Evolutionary conservation across 495 filamentous ascomycete species (phyloP), one percentile per base, ranked within the genome.

Genomic region (Letharia lupina): DNA sequence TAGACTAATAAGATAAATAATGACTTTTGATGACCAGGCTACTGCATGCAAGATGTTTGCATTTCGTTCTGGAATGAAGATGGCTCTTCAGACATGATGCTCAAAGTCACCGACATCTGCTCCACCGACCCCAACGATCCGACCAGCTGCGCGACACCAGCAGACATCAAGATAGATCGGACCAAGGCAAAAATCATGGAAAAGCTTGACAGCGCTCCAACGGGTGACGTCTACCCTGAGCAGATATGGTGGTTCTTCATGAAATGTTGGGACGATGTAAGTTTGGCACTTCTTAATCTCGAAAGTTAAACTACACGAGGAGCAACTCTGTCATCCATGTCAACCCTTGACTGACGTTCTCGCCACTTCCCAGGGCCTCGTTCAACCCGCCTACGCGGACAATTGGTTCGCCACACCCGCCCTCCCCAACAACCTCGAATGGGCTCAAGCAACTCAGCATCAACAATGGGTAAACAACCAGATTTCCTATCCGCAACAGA

Each of bases 1-100:
- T 37, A 40, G 56, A 33, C 40, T n/a, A 16, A 62, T n/a, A 16
- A 62, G 2, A 37, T 40, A 37, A 1, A 41, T 9, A n/a, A 41
- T 45, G 33, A 8, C 23, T 23, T 40, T 42, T 31, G 18, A 61
- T 28, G 10, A 60, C 33, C 23, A 65, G 69, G 71, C 37, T 70
- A 70, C 44, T 73, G 71, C 57, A 70, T 70, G 67, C 71, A 73
- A 48, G 71, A 73, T 44, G 71, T 70, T 18, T 73, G 71, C 60
- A 71, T 73, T 40, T 68, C 67, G 2, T 69, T 69, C 40, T 73
- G 69, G 69, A 71, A 68, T 5, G 65, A 68, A 56, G 65, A 71
- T 23, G 65, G 68, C 23, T 61, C 65, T 18, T 67, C 67, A 16
- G 69, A 71, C 45, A 71, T 71, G 70, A 71, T 71, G 65, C 68